Base-by-base conservation (phyloP, 2,329 filamentous ascomycete genomes). In the Claviceps pusilla region DNA sequence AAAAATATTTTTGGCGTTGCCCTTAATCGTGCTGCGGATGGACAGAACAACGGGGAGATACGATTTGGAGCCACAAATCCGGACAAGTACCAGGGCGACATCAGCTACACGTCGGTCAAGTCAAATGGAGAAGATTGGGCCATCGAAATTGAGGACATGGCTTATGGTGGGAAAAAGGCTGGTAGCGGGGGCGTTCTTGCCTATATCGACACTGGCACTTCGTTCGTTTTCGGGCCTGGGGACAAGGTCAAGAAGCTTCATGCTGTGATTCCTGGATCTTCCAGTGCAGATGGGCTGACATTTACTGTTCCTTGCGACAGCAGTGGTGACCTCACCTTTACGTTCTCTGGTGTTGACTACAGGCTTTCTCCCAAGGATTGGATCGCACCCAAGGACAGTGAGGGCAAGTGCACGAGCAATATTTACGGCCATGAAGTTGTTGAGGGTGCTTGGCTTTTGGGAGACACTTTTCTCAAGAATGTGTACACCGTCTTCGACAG, bases 381-480 rank as follows among this genome's bases (percentile, higher is more conserved):
- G 74, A 69, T 91, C 54, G 73, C 73, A 7, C 66, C 67, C 41
- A 69, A 72, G 29, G 63, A 72, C 53, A 62, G 61, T 51, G 63
- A 69, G n/a, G 75, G 73, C 33, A 66, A 66, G 33, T 85, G 82
- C 63, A 76, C 79, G 19, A 90, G 86, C 65, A 89, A 87, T 61
- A 79, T 95, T 41, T 83, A 89, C 53, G 86, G 85, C 1, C 76
- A 81, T 31, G 78, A 84, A 64, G 80, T 87, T 14, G 82, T 88
- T 49, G 69, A 74, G 0, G 74, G 72, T 61, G 61, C 82, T 33
- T 95, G 89, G 88, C 74, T 95, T n/a, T 69, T 95, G 1, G 89
- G 89, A 2, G 89, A 89, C 59, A 80, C 85, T 0, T 95, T 95
- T 62, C 70, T 95, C 57, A 95, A 94, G 72, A 95, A 94, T 61